Evolutionary conservation across 176 grass and related monocot genomes (phyloP).

Genomic region (Hordeum vulgare): DNA sequence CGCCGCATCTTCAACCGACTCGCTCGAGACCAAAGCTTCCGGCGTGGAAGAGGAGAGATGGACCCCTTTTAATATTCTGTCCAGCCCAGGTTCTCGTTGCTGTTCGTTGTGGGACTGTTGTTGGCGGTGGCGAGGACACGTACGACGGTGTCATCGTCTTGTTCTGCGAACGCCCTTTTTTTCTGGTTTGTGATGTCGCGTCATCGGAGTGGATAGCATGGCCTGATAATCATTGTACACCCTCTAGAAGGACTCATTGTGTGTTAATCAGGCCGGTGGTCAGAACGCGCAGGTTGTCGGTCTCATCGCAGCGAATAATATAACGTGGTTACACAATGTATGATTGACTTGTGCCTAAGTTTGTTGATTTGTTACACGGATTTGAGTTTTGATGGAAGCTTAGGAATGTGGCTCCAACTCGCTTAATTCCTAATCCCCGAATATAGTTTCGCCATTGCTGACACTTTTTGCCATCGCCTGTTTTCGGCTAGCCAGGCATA

Average conservation of each 20-base stretch:
- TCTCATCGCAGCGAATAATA: no score
- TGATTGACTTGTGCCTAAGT: no score
- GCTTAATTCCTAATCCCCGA: no score
- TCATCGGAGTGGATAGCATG: not conserved
- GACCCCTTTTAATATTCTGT: not conserved
- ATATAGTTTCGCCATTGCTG: no score
- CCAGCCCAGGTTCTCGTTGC: not conserved
- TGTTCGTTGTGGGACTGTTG: not conserved
- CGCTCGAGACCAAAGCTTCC: not conserved
- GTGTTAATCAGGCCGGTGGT: not conserved
- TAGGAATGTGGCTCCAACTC: no score
- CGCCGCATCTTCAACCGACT: not conserved
- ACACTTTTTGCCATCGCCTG: no score
- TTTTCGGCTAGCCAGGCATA: no score
- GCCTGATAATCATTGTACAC: not conserved
- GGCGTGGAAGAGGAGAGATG: not conserved
- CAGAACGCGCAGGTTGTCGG: not conserved
- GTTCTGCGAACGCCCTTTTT: not conserved
- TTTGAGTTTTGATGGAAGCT: no score
- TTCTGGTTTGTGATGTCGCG: not conserved
- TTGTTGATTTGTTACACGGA: no score
- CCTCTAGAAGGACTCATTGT: not conserved
- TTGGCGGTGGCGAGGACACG: not conserved
- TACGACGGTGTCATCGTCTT: not conserved
- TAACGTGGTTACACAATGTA: no score